A percentile compares a stretch with the other conserved stretches of the same genome.
Evolutionary conservation across 192 early-diverging fungal genomes (phyloP).

Genomic region (Entomortierella lignicola): DNA sequence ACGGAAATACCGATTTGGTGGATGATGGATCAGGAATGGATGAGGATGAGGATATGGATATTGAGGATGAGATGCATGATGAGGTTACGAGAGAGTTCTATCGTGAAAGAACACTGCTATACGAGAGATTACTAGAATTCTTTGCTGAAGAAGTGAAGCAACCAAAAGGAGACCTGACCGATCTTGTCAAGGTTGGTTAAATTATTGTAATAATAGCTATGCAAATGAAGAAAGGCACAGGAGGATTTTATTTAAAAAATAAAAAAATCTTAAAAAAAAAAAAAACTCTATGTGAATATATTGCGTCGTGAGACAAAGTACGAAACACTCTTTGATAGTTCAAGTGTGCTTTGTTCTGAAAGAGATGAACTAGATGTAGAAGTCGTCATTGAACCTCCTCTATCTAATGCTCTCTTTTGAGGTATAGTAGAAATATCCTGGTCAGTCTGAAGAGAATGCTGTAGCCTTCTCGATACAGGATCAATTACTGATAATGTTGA

Average conservation of each 20-base stretch:
- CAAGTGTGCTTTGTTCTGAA: slow-evolving; percentile 37
- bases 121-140: slow-evolving; percentile 75
- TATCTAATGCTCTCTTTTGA: not conserved
- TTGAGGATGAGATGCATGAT: slow-evolving; percentile 6
- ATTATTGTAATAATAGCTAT: not conserved
- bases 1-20: not conserved
- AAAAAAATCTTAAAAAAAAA: too few relatives aligned
- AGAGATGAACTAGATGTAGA: not conserved
- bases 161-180: slow-evolving; percentile 77
- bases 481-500: not conserved
- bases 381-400: not conserved
- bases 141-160: slow-evolving; percentile 84
- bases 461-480: not conserved
- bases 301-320: slow-evolving; percentile 31
- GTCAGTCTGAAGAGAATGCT: not conserved
- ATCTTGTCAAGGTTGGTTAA: slow-evolving; percentile 67
- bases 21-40: slow-evolving; percentile 14
- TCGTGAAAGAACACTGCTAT: slow-evolving; percentile 69
- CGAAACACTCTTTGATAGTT: slow-evolving; percentile 34
- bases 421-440: not conserved
- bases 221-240: too few relatives aligned
- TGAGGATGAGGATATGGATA: slow-evolving; percentile 6
- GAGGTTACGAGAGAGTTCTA: slow-evolving; percentile 21
- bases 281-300: slow-evolving; percentile 4
- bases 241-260: too few relatives aligned